These are phyloP conservation scores for Lentinula edodes DNA, from an alignment of 768 basidiomycete genomes.

Conservation along the genomic window DNA sequence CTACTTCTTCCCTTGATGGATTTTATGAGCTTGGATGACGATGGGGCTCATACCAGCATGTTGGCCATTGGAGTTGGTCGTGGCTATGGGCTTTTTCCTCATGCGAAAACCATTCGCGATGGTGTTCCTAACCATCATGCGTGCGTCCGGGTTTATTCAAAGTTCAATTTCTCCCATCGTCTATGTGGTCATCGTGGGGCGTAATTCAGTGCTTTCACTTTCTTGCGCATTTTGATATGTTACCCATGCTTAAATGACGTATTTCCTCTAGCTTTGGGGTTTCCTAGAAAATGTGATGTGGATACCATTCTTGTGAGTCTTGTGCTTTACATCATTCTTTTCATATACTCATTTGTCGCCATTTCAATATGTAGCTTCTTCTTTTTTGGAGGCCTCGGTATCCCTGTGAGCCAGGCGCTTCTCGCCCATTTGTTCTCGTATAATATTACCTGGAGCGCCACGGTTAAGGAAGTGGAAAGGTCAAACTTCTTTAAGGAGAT, in stretches of 20 bases:
- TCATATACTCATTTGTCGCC: conserved; percentile 10
- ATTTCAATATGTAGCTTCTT: conserved; percentile 62
- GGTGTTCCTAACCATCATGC: conserved; percentile 25
- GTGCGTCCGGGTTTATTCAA: too few relatives aligned
- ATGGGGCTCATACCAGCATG: background rate
- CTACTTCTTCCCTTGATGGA: conserved; percentile 24
- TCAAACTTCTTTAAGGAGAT: conserved; percentile 92
- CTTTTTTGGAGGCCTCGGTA: conserved; percentile 71
- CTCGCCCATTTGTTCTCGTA: conserved; percentile 59
- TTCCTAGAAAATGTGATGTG: conserved; percentile 57
- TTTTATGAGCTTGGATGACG: background rate
- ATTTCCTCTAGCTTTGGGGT: conserved; percentile 30
- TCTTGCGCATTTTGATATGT: background rate
- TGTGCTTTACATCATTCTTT: conserved; percentile 1
- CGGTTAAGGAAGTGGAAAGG: conserved; percentile 75
- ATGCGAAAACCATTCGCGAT: too few relatives aligned
- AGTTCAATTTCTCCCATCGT: background rate
- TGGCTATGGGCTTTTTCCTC: background rate
- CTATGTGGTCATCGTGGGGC: background rate
- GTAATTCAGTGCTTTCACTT: background rate
- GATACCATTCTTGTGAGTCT: conserved; percentile 69
- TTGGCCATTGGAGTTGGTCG: too few relatives aligned
- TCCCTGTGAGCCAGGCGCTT: conserved; percentile 64
- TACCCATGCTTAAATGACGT: background rate
- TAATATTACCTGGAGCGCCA: conserved; percentile 54